Conservation (phyloP, 2,329 filamentous ascomycete genomes). For the Fusarium sp. region DNA sequence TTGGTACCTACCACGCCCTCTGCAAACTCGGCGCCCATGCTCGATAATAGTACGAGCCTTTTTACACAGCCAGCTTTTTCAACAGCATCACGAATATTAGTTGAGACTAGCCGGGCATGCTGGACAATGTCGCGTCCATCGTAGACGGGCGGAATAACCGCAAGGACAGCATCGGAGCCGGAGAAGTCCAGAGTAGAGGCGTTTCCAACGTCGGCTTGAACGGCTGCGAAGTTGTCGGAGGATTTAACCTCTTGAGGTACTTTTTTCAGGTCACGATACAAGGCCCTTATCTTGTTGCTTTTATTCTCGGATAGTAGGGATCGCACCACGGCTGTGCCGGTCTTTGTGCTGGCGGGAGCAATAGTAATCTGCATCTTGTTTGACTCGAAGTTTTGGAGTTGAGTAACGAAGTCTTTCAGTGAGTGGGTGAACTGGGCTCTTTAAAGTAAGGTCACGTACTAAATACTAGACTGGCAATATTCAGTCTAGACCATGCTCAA, state of each 20-base stretch:
- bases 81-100: conserved; percentile 46
- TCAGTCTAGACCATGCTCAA: background rate
- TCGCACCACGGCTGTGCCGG: conserved; percentile 46
- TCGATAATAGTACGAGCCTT: conserved; percentile 49
- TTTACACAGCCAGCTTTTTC: conserved; percentile 43
- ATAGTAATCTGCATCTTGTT: conserved; percentile 36
- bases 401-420: background rate
- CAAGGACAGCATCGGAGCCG: conserved; percentile 46
- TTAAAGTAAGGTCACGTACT: too few species aligned
- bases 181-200: conserved; percentile 47
- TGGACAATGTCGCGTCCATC: conserved; percentile 42
- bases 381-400: rapidly evolving
- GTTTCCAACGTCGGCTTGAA: conserved; percentile 47
- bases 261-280: conserved; percentile 48
- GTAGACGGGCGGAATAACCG: conserved; percentile 48
- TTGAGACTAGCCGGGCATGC: conserved; percentile 35
- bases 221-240: conserved; percentile 42
- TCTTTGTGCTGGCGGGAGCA: conserved; percentile 49
- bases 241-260: conserved; percentile 46
- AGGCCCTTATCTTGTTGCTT: conserved; percentile 35
- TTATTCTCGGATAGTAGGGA: conserved; percentile 37
- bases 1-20: conserved; percentile 46
- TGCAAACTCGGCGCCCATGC: conserved; percentile 49
- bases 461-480: too few species aligned
- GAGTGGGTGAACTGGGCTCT: background rate